Evolutionary conservation across 768 basidiomycete species (phyloP).

Genomic region (Amanita rimosa): DNA sequence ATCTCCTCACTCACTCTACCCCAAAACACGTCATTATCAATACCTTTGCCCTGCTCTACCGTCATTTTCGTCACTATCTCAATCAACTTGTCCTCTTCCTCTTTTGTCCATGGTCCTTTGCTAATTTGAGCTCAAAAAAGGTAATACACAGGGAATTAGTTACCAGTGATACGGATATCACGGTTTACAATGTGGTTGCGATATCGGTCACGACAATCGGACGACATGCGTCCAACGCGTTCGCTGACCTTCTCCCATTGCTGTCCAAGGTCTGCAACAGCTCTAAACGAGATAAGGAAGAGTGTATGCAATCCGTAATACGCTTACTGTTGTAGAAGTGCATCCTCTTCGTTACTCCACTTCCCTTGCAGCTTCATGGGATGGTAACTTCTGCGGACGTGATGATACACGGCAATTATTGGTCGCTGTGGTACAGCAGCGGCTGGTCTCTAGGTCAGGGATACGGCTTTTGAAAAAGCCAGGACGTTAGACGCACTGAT

Average conservation of each 20-base stretch:
- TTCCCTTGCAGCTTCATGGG: slow-evolving; percentile 59
- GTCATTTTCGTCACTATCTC: slow-evolving; percentile 70
- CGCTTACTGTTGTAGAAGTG: slow-evolving; percentile 46
- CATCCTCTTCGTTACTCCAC: slow-evolving; percentile 63
- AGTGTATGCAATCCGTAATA: slow-evolving; percentile 1
- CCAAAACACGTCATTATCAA: slow-evolving; percentile 81
- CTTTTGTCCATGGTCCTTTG: slow-evolving; percentile 62
- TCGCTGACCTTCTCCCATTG: slow-evolving; percentile 73
- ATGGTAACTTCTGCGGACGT: slow-evolving; percentile 60
- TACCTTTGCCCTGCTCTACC: slow-evolving; percentile 54
- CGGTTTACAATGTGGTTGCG: slow-evolving; percentile 71
- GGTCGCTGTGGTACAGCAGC: slow-evolving; percentile 63
- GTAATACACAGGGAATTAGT: slow-evolving; percentile 7
- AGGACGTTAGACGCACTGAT: slow-evolving; percentile 42
- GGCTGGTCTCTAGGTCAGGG: slow-evolving; percentile 27
- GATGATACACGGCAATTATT: slow-evolving; percentile 77
- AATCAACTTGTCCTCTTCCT: slow-evolving; percentile 68
- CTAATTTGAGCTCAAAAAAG: neutral
- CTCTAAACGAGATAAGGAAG: slow-evolving; percentile 28
- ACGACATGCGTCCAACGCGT: slow-evolving; percentile 61
- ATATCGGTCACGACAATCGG: slow-evolving; percentile 79
- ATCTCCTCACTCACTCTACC: slow-evolving; percentile 64
- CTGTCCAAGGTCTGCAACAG: slow-evolving; percentile 58
- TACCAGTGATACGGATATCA: slow-evolving; percentile 50
- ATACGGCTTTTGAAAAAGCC: neutral